Percentiles rank a stretch among this genome's conserved stretches.
Conservation (phyloP, 2,329 filamentous ascomycete genomes). For the Cadophora gregata region DNA sequence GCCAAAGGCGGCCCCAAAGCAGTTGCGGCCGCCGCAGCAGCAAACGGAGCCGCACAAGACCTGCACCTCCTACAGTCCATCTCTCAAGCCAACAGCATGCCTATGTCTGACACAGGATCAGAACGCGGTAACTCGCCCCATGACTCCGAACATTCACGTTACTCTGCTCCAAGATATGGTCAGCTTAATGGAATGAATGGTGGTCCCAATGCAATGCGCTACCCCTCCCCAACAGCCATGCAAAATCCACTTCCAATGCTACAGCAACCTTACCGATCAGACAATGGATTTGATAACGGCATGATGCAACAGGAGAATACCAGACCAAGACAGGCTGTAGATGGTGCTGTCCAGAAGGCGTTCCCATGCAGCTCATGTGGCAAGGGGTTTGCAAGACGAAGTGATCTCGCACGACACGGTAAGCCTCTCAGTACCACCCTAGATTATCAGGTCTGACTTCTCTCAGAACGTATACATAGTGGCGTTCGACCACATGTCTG, state of each 20-base stretch:
- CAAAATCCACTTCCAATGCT: slow-evolving; percentile 44
- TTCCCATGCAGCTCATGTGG: slow-evolving; percentile 89
- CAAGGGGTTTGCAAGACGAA: slow-evolving; percentile 91
- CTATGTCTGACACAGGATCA: slow-evolving; percentile 44
- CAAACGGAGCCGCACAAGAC: slow-evolving; percentile 40
- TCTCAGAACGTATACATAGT: slow-evolving; percentile 89
- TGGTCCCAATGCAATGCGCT: slow-evolving; percentile 41
- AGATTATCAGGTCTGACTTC: slow-evolving; percentile 27
- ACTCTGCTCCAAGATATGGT: slow-evolving; percentile 41
- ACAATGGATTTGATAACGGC: slow-evolving; percentile 40
- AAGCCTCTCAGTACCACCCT: slow-evolving; percentile 46
- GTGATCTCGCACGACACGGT: slow-evolving; percentile 95
- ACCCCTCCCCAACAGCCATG: slow-evolving; percentile 46
- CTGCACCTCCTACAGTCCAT: slow-evolving; percentile 45
- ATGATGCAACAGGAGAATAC: slow-evolving; percentile 42
- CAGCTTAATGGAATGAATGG: slow-evolving; percentile 39
- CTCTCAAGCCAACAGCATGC: slow-evolving; percentile 42
- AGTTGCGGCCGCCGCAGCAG: slow-evolving; percentile 38
- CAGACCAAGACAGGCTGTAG: slow-evolving; percentile 33
- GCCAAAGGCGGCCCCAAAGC: slow-evolving; percentile 41
- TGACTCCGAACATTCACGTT: slow-evolving; percentile 45
- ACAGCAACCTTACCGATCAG: slow-evolving; percentile 42
- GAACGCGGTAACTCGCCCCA: slow-evolving; percentile 45
- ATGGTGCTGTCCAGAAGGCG: slow-evolving; percentile 59
- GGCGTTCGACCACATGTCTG: slow-evolving; percentile 91